Percentiles rank a stretch among this genome's conserved stretches.
Evolutionary conservation across 2,329 filamentous ascomycete species (phyloP).

Genomic region (Domatiomyces globalis): DNA sequence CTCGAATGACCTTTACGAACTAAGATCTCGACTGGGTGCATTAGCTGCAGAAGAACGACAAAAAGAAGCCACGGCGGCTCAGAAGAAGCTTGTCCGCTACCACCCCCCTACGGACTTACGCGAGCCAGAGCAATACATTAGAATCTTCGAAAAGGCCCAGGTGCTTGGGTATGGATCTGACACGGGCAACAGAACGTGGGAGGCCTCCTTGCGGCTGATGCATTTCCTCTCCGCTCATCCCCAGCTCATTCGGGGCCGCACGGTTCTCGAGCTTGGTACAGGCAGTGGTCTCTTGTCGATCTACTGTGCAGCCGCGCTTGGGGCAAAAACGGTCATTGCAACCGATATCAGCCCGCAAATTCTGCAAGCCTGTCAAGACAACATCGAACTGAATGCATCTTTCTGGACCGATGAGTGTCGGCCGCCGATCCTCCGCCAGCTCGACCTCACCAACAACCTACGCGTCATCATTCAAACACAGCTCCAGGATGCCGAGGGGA

Average conservation of each 20-base stretch:
- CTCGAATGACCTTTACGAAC: too few species aligned
- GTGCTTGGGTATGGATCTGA: constrained; percentile 24
- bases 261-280: constrained; percentile 50
- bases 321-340: constrained; percentile 39
- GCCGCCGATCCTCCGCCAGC: constrained; percentile 6
- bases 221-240: constrained; percentile 42
- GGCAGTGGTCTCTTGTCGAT: constrained; percentile 54
- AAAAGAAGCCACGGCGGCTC: too few species aligned
- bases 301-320: constrained; percentile 46
- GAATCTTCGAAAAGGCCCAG: neutral
- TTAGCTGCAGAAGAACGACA: too few species aligned
- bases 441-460: constrained; percentile 11
- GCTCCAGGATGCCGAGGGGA: neutral
- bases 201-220: constrained; percentile 51
- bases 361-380: constrained; percentile 27
- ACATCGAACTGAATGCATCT: constrained; percentile 23
- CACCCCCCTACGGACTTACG: too few species aligned
- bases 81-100: too few species aligned
- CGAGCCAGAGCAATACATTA: too few species aligned
- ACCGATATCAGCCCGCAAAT: constrained; percentile 46
- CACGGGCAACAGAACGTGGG: constrained; percentile 57
- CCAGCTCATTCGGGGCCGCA: constrained; percentile 37
- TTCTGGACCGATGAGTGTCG: neutral
- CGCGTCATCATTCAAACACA: neutral
- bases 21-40: too few species aligned